Conservation (phyloP, 2,329 filamentous ascomycete species). For the Lanzia echinophila region DNA sequence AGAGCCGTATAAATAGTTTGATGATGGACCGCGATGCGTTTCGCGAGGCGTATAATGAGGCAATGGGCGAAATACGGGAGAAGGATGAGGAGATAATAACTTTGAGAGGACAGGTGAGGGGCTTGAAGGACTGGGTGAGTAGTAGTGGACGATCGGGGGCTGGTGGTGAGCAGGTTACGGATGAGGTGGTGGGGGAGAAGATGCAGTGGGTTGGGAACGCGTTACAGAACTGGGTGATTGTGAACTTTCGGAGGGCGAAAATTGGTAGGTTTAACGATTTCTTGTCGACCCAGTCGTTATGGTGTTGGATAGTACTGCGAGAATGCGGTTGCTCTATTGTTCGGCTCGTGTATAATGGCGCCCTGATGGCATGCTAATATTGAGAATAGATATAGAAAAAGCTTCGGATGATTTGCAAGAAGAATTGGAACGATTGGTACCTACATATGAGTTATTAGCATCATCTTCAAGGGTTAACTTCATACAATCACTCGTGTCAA, state of each 20-base stretch:
- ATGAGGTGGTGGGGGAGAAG: conserved; percentile 58
- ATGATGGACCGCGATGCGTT: conserved; percentile 33
- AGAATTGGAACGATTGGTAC: conserved; percentile 44
- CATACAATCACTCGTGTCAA: conserved; percentile 55
- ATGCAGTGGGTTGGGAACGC: conserved; percentile 58
- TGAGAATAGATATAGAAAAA: conserved; percentile 37
- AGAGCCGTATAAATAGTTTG: conserved; percentile 23
- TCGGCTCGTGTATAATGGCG: neutral
- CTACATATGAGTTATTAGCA: conserved; percentile 50
- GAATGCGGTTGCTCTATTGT: neutral
- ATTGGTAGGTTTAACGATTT: conserved; percentile 32
- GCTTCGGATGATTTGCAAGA: conserved; percentile 37
- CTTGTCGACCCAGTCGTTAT: neutral
- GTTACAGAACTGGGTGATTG: conserved; percentile 68
- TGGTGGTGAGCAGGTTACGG: conserved; percentile 50
- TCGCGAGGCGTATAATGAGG: conserved; percentile 42
- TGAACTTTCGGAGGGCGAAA: conserved; percentile 58
- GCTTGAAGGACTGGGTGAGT: conserved; percentile 67
- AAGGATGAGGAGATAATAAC: conserved; percentile 51
- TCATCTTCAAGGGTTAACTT: conserved; percentile 52
- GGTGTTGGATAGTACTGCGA: too few species aligned
- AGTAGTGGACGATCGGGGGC: conserved; percentile 48
- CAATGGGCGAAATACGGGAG: conserved; percentile 39
- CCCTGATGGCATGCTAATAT: neutral
- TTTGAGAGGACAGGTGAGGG: conserved; percentile 53